These are phyloP conservation scores for Parmales sp. DNA, from an alignment of 108 stramenopile species.

Conservation along the genomic window DNA sequence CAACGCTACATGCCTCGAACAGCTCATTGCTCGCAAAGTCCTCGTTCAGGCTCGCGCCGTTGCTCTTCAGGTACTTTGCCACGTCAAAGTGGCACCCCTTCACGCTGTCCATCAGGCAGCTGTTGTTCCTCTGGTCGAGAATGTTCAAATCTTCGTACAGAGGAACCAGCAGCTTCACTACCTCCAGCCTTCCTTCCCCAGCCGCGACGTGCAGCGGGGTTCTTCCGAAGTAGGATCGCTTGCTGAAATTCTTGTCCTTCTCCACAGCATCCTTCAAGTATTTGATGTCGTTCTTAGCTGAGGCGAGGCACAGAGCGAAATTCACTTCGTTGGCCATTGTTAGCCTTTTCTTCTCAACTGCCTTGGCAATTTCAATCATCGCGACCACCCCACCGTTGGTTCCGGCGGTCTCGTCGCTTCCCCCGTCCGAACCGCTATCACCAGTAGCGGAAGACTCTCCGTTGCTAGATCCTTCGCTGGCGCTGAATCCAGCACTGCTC, in stretches of 20 bases:
- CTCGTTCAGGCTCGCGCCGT: constrained; percentile 1
- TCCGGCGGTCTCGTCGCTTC: background rate
- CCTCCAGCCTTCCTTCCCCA: background rate
- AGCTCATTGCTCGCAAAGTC: background rate
- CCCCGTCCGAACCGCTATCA: background rate
- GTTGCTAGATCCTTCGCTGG: background rate
- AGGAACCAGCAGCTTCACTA: background rate
- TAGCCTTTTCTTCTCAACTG: background rate
- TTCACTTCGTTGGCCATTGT: background rate
- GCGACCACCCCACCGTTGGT: background rate
- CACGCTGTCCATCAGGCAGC: background rate
- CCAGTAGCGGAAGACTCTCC: background rate
- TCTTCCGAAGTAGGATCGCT: background rate
- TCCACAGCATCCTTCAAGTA: background rate
- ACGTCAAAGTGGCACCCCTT: background rate
- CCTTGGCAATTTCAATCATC: background rate
- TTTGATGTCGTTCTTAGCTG: background rate
- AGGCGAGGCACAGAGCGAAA: background rate
- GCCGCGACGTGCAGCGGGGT: background rate
- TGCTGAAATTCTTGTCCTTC: background rate
- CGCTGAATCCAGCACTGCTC: background rate
- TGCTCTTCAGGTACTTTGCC: constrained; percentile 1
- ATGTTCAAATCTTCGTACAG: background rate
- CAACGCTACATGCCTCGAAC: background rate
- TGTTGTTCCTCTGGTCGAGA: background rate